phyloP scores from a whole-genome alignment of 83 land plant genomes.

The Diphasiastrum complanatum region DNA sequence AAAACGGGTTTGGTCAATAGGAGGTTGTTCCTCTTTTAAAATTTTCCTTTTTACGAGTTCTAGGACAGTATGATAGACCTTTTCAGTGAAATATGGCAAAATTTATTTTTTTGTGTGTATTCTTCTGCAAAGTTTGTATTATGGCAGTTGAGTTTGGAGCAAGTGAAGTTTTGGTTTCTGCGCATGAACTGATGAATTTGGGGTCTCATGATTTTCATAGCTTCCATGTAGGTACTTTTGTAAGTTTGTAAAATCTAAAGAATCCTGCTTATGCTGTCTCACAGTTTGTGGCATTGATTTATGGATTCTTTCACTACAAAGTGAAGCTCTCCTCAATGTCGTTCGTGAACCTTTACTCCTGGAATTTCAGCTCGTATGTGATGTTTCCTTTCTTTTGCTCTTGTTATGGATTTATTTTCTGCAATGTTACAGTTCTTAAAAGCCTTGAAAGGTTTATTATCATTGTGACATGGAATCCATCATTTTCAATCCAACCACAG shows the following conservation, averaged over 20 bases:
- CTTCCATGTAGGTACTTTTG: background rate
- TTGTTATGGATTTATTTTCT: background rate
- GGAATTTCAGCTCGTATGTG: conserved; percentile 64
- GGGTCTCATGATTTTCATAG: background rate
- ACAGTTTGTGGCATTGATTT: conserved; percentile 78
- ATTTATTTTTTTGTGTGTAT: too few relatives aligned
- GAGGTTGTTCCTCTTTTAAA: background rate
- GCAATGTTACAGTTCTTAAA: background rate
- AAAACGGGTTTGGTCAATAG: background rate
- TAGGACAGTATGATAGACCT: too few relatives aligned
- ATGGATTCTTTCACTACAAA: conserved; percentile 71
- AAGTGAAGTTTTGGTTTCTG: too few relatives aligned
- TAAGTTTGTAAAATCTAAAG: background rate
- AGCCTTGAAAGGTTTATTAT: conserved; percentile 2
- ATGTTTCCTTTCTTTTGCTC: background rate
- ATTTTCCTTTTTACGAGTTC: too few relatives aligned
- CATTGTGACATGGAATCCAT: background rate
- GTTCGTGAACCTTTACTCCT: conserved; percentile 44
- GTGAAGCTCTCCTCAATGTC: conserved; percentile 37
- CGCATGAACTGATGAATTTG: too few relatives aligned
- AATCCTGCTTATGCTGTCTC: background rate
- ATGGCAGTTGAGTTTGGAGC: too few relatives aligned
- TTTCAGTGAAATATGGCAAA: too few relatives aligned
- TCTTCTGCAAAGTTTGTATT: too few relatives aligned
- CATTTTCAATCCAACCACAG: background rate